These are phyloP conservation scores for Odontarrhena argentea DNA, from an alignment of 345 rosid genomes.

Conservation along the genomic window DNA sequence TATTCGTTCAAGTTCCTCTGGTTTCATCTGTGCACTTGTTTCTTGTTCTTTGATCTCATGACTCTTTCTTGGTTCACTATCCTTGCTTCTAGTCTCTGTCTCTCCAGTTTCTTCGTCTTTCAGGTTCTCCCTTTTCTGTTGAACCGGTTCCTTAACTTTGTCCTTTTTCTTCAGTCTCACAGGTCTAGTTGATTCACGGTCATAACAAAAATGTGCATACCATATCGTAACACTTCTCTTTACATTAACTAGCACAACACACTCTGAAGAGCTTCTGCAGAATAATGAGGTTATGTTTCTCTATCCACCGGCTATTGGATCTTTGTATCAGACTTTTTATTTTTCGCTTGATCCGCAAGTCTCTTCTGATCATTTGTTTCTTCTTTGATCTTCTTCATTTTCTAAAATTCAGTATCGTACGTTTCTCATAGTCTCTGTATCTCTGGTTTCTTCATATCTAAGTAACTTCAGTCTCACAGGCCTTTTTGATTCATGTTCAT, in stretches of 20 bases:
- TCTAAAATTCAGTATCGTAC: background rate
- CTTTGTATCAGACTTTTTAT: slow-evolving; percentile 10
- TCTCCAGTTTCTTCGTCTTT: slow-evolving; percentile 13
- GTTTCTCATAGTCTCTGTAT: slow-evolving; percentile 7
- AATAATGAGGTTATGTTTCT: slow-evolving; percentile 3
- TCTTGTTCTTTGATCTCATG: slow-evolving; percentile 21
- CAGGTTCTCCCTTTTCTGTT: no score
- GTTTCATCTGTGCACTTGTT: slow-evolving; percentile 1
- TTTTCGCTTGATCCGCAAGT: slow-evolving; percentile 12
- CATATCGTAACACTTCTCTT: slow-evolving; percentile 8
- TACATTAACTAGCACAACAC: no score
- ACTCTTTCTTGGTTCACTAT: background rate
- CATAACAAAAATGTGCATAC: no score
- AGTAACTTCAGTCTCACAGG: background rate
- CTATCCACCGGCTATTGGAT: slow-evolving; percentile 19
- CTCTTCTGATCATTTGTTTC: slow-evolving; percentile 13
- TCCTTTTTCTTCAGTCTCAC: no score
- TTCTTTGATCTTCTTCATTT: slow-evolving; percentile 5
- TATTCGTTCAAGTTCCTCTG: slow-evolving; percentile 15
- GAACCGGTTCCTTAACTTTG: no score
- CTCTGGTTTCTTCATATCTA: slow-evolving; percentile 11
- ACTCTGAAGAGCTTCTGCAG: no score
- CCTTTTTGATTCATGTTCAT: slow-evolving; percentile 9
- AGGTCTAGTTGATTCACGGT: no score
- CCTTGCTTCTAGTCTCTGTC: slow-evolving; percentile 9